Evolutionary conservation across 148 eudicot genomes (phyloP), one percentile per base, ranked within the genome.

Genomic region (Tetragonia tetragonoides): DNA sequence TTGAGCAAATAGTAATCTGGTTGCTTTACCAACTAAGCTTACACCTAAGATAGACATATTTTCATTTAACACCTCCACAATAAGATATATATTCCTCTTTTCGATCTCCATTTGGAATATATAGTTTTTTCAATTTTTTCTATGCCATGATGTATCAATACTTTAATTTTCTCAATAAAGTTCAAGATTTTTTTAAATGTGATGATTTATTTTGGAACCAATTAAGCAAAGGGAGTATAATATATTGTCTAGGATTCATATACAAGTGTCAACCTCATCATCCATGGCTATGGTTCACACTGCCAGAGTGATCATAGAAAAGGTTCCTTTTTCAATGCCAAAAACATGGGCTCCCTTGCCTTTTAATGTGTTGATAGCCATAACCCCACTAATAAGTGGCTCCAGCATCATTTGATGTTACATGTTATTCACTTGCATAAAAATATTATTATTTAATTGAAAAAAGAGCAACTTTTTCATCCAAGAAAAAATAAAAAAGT

Each of bases 341-440:
- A 24, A 38, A 44, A 28, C 14, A 79, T 70, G 76, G 83, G 68
- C 71, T 74, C 81, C 77, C 70, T 46, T 73, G 39, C 44, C 7
- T 39, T n/a, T 41, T 60, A 60, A 77, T 46, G 81, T 62, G 73
- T 84, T 73, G 76, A 82, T 51, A 78, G 70, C 65, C 77, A 72
- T 73, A 75, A 44, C 39, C 74, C 79, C 79, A 75, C 67, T 72
- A 11, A 66, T 56, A 51, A 83, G 77, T 82, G 85, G 77, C 21
- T 75, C 72, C 60, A 84, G 81, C 84, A 82, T 86, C 83, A 76
- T 46, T 64, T 79, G 80, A 79, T 74, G 77, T 81, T 81, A 74
- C 74, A 57, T 72, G 18, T 72, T 73, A 73, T 78, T 72, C 75
- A 72, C 68, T 72, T 66, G 11, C 72, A 16, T 41, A 51, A 59